Evolutionary conservation across 1,284 basidiomycete genomes (phyloP).

Genomic region (Ustilago curta): DNA sequence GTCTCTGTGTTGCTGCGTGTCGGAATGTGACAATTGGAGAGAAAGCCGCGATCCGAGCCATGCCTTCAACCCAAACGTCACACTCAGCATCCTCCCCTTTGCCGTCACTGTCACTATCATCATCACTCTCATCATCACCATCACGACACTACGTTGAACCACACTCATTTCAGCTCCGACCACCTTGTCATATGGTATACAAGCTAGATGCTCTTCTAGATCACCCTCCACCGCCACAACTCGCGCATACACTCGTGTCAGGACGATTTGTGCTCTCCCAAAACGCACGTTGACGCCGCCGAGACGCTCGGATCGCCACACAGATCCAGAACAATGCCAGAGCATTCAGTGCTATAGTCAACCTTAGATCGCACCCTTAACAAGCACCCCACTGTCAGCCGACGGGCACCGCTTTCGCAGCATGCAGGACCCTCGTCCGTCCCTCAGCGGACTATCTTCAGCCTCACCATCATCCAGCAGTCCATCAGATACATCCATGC

Average conservation of each 20-base stretch:
- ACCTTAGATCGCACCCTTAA: not conserved
- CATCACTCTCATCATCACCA: not conserved
- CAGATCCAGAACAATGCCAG: not conserved
- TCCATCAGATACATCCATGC: not conserved
- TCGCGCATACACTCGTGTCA: not conserved
- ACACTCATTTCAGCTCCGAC: not conserved
- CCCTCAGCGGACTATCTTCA: slow-evolving; percentile 8
- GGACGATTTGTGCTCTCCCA: not conserved
- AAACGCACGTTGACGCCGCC: no score
- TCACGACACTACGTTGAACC: not conserved
- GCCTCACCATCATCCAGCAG: slow-evolving; percentile 19
- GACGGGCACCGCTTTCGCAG: not conserved
- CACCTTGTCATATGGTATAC: not conserved
- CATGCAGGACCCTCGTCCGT: slow-evolving; percentile 25
- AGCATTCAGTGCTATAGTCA: not conserved
- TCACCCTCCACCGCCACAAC: not conserved
- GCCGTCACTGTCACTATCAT: not conserved
- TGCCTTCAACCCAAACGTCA: not conserved
- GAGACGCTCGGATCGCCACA: not conserved
- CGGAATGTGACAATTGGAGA: slow-evolving; percentile 1
- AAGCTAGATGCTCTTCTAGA: not conserved
- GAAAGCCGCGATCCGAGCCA: slow-evolving; percentile 10
- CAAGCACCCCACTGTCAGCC: not conserved
- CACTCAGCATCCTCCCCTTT: not conserved
- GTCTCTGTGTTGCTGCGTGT: slow-evolving; percentile 8